These are phyloP conservation scores for Edaphochlamys debaryana DNA, from an alignment of 139 green algal genomes.

Conservation along the genomic window DNA sequence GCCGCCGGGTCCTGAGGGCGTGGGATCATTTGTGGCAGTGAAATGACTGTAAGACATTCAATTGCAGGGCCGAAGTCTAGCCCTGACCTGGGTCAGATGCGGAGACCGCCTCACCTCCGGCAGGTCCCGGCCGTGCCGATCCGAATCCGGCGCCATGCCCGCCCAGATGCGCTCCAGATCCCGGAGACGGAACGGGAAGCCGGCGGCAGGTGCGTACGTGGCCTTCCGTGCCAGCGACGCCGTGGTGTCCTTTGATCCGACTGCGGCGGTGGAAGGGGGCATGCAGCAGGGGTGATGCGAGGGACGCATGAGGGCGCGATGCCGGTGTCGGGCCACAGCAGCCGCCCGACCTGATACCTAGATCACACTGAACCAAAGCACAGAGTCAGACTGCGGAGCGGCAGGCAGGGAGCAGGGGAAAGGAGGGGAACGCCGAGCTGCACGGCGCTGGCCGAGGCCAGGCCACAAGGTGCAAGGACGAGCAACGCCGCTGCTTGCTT, in stretches of 20 bases:
- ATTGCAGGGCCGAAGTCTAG: too few species aligned
- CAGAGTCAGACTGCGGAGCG: not conserved
- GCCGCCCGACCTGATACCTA: not conserved
- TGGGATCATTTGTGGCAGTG: too few species aligned
- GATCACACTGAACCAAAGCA: not conserved
- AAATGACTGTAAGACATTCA: too few species aligned
- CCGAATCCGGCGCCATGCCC: not conserved
- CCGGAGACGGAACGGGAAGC: constrained; percentile 16
- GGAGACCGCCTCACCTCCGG: too few species aligned
- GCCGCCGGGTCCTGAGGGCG: too few species aligned
- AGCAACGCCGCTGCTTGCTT: too few species aligned
- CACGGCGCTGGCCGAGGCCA: not conserved
- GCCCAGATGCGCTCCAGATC: constrained; percentile 28
- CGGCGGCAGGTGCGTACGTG: not conserved
- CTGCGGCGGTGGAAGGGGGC: too few species aligned
- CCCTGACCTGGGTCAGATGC: too few species aligned
- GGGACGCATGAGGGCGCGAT: not conserved
- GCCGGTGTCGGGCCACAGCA: not conserved
- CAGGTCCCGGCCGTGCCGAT: not conserved
- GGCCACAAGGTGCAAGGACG: not conserved
- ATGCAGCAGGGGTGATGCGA: too few species aligned
- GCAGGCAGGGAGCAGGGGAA: not conserved
- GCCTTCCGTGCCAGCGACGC: not conserved
- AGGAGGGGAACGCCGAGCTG: not conserved
- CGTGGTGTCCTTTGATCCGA: constrained; percentile 24